Conservation (phyloP, 257 asterid species). For the Coffea eugenioides region DNA sequence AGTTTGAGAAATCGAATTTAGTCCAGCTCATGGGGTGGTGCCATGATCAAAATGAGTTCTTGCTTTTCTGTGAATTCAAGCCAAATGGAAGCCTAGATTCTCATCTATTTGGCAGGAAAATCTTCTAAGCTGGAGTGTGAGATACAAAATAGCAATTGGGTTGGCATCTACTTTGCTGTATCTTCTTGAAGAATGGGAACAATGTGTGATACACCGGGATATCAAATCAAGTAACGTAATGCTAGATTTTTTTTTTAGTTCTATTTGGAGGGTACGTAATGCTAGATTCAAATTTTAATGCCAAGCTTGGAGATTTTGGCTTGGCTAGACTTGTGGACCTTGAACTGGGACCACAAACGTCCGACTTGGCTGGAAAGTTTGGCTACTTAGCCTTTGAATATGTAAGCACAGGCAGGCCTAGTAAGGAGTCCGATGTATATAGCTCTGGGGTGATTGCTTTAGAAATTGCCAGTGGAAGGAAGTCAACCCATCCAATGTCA, state of each 20-base stretch:
- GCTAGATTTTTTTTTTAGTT: not conserved
- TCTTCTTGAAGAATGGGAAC: conserved; percentile 46
- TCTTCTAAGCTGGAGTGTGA: conserved; percentile 27
- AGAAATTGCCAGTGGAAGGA: conserved; percentile 35
- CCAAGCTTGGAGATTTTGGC: conserved; percentile 42
- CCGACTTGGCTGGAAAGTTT: conserved; percentile 31
- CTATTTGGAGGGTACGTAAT: conserved; percentile 2
- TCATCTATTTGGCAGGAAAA: conserved; percentile 29
- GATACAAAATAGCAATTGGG: conserved; percentile 33
- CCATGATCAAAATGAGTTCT: conserved; percentile 36
- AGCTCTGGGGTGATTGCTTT: conserved; percentile 35
- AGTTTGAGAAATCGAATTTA: conserved; percentile 35
- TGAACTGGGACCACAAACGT: conserved; percentile 32
- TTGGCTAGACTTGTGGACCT: conserved; percentile 39
- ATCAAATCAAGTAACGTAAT: conserved; percentile 40
- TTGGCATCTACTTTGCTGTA: conserved; percentile 38
- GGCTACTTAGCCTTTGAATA: conserved; percentile 42
- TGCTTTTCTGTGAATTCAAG: conserved; percentile 42
- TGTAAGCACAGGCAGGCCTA: conserved; percentile 32
- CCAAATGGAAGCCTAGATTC: conserved; percentile 35
- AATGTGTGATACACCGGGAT: conserved; percentile 41
- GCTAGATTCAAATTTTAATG: conserved; percentile 36
- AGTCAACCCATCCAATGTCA: conserved; percentile 10
- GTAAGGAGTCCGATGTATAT: conserved; percentile 37
- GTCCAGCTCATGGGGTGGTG: conserved; percentile 43